Percentiles rank a stretch among this genome's conserved stretches.
phyloP scores from a whole-genome alignment of 441 rosid species.

The California macrophylla region DNA sequence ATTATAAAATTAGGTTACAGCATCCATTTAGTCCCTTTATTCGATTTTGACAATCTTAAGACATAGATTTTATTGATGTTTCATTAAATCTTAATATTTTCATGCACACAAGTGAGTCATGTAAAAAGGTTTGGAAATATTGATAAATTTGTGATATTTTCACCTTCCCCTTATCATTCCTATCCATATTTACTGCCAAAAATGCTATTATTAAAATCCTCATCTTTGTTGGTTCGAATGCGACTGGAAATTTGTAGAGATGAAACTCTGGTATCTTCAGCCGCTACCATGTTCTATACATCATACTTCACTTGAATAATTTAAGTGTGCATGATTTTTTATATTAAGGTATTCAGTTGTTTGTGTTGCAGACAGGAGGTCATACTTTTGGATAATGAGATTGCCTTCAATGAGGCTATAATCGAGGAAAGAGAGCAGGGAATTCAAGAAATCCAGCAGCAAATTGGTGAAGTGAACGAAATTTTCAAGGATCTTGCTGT shows the following conservation, averaged over 20 bases:
- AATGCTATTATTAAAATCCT: not conserved
- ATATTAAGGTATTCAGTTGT: not conserved
- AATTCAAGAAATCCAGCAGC: conserved; percentile 46
- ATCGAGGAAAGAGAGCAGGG: conserved; percentile 69
- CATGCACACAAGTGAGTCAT: not conserved
- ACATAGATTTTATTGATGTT: no score
- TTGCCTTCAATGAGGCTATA: conserved; percentile 58
- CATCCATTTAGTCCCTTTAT: not conserved
- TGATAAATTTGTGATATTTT: not conserved
- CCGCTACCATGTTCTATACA: not conserved
- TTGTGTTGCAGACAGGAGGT: conserved; percentile 42
- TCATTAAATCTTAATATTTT: not conserved
- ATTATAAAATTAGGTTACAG: not conserved
- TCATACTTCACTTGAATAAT: not conserved
- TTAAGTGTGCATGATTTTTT: not conserved
- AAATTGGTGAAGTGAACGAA: conserved; percentile 57
- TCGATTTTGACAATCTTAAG: not conserved
- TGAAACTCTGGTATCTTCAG: not conserved
- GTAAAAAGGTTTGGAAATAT: not conserved
- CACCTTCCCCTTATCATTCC: not conserved
- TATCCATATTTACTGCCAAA: not conserved
- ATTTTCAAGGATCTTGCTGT: conserved; percentile 69
- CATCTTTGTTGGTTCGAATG: not conserved
- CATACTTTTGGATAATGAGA: conserved; percentile 50
- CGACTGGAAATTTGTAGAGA: not conserved